Base-by-base conservation (phyloP, 495 filamentous ascomycete genomes). In the Letharia lupina region DNA sequence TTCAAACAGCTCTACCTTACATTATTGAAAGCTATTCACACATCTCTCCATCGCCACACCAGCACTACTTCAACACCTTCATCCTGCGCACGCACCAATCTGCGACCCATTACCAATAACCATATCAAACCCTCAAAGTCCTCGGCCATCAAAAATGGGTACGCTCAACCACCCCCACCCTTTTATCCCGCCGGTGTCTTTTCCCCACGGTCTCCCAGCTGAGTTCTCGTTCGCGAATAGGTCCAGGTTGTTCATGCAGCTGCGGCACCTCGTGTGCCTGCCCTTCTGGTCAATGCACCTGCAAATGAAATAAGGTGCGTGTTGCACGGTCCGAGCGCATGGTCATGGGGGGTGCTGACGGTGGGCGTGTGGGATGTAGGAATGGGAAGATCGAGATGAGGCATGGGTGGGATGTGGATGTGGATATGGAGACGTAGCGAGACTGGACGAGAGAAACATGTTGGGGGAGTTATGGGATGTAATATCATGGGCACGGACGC, bases 221-320 rank as follows among this genome's bases (percentile, higher is more conserved):
- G 65, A 37, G 41, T 3, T 40, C 54, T 12, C 18, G 13, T 18
- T 35, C 23, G 28, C 15, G 33, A 35, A 12, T 39, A 72, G 70
- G 45, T 64, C 70, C 70, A 54, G 70, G 70, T 44, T 72, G 70
- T 56, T 56, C 66, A n/a, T 72, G 70, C 66, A 67, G 60, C 64
- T 72, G 70, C 57, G 70, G 70, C 57, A 58, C 35, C 56, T 64
- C 66, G 33, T 72, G 70, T 59, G 60, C 57, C 23, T 72, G 70
- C 63, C 70, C 70, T 31, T 40, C 58, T 15, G 70, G 70, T 15
- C 48, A 63, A 42, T 72, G 70, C 70, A 72, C 56, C 10, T 72
- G 70, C 70, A 70, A 66, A 42, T 72, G 23, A 28, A 61, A 67
- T 31, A 8, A 5, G 37, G 44, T 48, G 4, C 10, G 35, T 20